Conservation (phyloP, 805 yeast species). For the Cyberlindnera lachancei region DNA sequence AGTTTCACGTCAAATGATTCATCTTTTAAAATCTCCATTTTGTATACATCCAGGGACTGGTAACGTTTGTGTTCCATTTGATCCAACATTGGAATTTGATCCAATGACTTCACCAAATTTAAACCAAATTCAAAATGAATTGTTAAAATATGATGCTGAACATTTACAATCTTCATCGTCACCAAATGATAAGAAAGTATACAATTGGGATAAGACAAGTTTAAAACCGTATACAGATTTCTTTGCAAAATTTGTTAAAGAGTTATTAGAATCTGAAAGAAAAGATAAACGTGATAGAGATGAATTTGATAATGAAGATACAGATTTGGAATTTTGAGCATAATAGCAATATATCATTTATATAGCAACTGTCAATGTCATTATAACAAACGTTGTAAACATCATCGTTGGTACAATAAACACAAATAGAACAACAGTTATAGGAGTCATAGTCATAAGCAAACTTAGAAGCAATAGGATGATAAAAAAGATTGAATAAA, state of each 20-base stretch:
- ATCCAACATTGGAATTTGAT: slow-evolving; percentile 46
- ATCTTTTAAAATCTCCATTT: slow-evolving; percentile 91
- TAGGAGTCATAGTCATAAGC: not conserved
- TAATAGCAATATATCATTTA: too few species aligned
- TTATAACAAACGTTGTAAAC: too few species aligned
- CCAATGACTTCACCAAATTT: slow-evolving; percentile 79
- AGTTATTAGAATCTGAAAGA: slow-evolving; percentile 48
- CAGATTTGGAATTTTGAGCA: slow-evolving; percentile 8
- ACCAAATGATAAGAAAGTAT: slow-evolving; percentile 15
- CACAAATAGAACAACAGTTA: not conserved
- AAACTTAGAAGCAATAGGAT: slow-evolving; percentile 5
- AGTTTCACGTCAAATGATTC: slow-evolving; percentile 84
- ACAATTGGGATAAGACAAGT: slow-evolving; percentile 56
- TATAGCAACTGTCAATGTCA: too few species aligned
- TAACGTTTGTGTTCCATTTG: slow-evolving; percentile 84
- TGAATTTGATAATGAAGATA: slow-evolving; percentile 17
- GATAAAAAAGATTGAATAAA: slow-evolving; percentile 8
- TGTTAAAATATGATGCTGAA: slow-evolving; percentile 40
- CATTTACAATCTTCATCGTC: too few species aligned
- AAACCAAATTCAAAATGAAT: slow-evolving; percentile 52
- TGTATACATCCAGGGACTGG: slow-evolving; percentile 97
- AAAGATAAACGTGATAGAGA: slow-evolving; percentile 36
- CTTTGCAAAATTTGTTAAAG: slow-evolving; percentile 56
- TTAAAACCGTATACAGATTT: slow-evolving; percentile 63
- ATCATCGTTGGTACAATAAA: not conserved